phyloP scores from a whole-genome alignment of 192 early-diverging fungal genomes.

The Coemansia sp. region DNA sequence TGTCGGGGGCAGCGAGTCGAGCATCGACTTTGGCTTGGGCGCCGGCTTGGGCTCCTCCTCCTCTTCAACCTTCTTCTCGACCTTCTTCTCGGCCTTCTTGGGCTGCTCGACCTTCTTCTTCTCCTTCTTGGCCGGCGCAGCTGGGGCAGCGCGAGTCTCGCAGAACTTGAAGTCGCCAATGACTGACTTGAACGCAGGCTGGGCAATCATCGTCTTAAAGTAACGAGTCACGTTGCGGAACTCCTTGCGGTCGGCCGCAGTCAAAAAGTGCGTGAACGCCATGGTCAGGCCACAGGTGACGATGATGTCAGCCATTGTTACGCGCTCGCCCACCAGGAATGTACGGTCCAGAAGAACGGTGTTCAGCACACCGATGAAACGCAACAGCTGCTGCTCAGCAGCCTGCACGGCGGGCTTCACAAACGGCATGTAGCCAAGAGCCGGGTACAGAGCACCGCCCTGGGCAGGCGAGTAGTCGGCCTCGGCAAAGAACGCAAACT shows the following conservation, averaged over 20 bases:
- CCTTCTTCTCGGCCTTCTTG: slow-evolving; percentile 58
- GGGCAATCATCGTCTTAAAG: slow-evolving; percentile 84
- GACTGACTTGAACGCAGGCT: slow-evolving; percentile 81
- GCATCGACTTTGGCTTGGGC: slow-evolving; percentile 89
- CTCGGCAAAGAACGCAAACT: slow-evolving; percentile 65
- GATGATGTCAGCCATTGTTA: slow-evolving; percentile 89
- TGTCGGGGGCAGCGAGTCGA: slow-evolving; percentile 83
- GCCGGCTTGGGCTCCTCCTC: slow-evolving; percentile 63
- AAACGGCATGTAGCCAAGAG: slow-evolving; percentile 44
- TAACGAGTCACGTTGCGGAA: slow-evolving; percentile 90
- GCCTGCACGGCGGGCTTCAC: slow-evolving; percentile 67
- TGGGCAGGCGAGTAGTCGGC: slow-evolving; percentile 52
- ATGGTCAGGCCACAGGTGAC: slow-evolving; percentile 56
- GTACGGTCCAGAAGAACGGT: slow-evolving; percentile 79
- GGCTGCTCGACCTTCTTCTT: slow-evolving; percentile 19
- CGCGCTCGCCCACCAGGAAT: slow-evolving; percentile 90
- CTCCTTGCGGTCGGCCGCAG: slow-evolving; percentile 75
- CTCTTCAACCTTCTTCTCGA: slow-evolving; percentile 50
- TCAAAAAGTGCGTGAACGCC: slow-evolving; percentile 39
- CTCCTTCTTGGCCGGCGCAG: slow-evolving; percentile 15
- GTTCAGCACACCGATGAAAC: slow-evolving; percentile 71
- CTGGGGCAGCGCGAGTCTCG: slow-evolving; percentile 53
- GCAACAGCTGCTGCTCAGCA: slow-evolving; percentile 66
- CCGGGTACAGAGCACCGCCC: slow-evolving; percentile 50
- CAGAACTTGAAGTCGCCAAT: slow-evolving; percentile 69